Evolutionary conservation across 2,329 filamentous ascomycete genomes (phyloP), one percentile per base, ranked within the genome.

Genomic region (Fusarium continuum): DNA sequence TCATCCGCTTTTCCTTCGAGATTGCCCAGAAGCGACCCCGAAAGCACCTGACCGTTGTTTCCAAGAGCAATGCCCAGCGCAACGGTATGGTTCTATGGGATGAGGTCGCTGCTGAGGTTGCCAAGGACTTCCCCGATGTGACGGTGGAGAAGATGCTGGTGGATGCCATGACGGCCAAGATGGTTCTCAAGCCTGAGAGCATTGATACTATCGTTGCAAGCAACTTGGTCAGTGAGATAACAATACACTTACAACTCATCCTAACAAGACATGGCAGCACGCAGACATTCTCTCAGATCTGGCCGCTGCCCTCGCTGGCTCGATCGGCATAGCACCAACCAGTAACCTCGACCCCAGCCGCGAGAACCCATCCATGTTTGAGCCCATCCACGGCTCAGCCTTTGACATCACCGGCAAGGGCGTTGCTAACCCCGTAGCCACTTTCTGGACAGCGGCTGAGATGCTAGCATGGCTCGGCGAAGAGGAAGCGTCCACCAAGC

Each of bases 21-120:
- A 82, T 80, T 5, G 87, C 87, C 0, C 81, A 79, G 60, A 81
- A 78, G 64, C 76, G 87, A 4, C 83, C 83, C 0, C 78, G 83
- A 34, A 88, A 86, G 75, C 76, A 82, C 10, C 68, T 89, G 28
- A 89, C 86, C 0, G 82, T 88, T 2, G 87, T 89, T 4, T 88
- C 86, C 0, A 89, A 89, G 76, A 86, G 83, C 38, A 89, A 89
- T 70, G 86, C 86, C 0, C 86, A 88, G 73, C 78, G 86, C 0
- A 88, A 88, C 49, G 86, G 87, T 0, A 88, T 89, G 86, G 87
- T 89, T 1, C 80, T 89, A 55, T 89, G 87, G 87, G 87, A 89
- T 67, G 85, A 88, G 65, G 80, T 89, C 10, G 85, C 85, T 0
- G 75, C 74, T 0, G 77, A 81, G 22, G 81, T 89, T 3, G 79